phyloP scores from a whole-genome alignment of 163 green algal genomes.

The Volvox carteri region DNA sequence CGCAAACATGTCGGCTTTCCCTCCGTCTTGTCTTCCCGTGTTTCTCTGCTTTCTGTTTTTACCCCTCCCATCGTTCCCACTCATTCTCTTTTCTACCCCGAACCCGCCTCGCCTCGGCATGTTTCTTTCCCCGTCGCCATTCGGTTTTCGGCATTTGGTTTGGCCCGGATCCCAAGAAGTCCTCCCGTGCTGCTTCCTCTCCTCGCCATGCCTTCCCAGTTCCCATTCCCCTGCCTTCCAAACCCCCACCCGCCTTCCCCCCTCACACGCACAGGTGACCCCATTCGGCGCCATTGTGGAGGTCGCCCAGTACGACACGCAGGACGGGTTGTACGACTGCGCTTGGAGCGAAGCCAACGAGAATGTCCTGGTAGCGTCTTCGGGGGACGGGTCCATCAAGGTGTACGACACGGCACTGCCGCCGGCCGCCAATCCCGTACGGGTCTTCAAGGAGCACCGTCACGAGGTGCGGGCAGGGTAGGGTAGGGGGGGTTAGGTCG shows the following conservation, averaged over 20 bases:
- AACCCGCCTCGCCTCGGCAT: too few relatives aligned
- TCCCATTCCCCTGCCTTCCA: not conserved
- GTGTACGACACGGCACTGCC: slow-evolving; percentile 91
- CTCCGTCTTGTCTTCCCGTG: too few relatives aligned
- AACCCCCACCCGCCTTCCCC: not conserved
- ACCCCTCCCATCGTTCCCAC: too few relatives aligned
- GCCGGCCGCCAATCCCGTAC: slow-evolving; percentile 90
- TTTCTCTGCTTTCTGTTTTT: too few relatives aligned
- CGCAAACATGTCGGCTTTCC: too few relatives aligned
- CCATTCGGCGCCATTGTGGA: slow-evolving; percentile 76
- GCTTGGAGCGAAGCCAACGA: slow-evolving; percentile 97
- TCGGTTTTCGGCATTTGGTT: too few relatives aligned
- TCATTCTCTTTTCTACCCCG: too few relatives aligned
- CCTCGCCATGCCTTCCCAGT: not conserved
- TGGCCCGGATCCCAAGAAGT: too few relatives aligned
- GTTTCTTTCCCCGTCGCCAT: too few relatives aligned
- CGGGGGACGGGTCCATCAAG: slow-evolving; percentile 96
- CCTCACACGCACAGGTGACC: slow-evolving; percentile 69
- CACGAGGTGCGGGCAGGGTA: slow-evolving; percentile 85
- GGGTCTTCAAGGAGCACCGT: slow-evolving; percentile 91
- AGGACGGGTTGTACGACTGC: slow-evolving; percentile 96
- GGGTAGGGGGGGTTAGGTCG: not conserved
- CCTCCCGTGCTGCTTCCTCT: not conserved
- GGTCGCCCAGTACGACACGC: slow-evolving; percentile 91
- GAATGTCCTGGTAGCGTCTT: slow-evolving; percentile 92